Base-by-base conservation (phyloP, 805 yeast species). In the Cyberlindnera mississippiensis region DNA sequence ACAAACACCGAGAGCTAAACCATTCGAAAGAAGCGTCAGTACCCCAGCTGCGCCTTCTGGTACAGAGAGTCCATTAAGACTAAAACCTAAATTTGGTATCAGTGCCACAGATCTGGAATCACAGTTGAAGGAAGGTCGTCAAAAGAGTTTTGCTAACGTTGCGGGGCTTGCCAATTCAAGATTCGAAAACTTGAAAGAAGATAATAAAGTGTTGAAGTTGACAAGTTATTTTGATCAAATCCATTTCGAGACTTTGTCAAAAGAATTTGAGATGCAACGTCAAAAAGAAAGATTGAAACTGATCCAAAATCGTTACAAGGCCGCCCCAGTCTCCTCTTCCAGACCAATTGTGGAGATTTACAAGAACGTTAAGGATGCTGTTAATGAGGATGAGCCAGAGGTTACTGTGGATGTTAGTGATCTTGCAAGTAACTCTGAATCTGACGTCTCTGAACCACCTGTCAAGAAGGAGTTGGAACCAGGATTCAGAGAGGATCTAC, bases 281-380 rank as follows among this genome's bases (percentile, higher is more conserved):
- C 95, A 87, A 49, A 65, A 71, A 34, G 96, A 91, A 57, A 73
- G 88, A 45, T 67, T 73, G 42, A 80, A 82, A 46, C 57, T 86
- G 33, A 71, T 77, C 33, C 70, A 66, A 49, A 72, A 79, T 51
- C 75, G 82, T 52, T 78, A 79, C 57, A 71, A 80, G 46, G 87
- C 91, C 0, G 67, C 71, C 12, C 89, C 93, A 6, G 76, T 87
- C 38, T 78, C 80, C 18, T 75, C 80, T 2, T 80, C 93, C 1
- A 81, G 76, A 45, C 98, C 99, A 0, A 83, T 87, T 42, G 97
- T 90, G 17, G 96, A 90, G 53, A 84, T 93, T 19, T 93, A 85
- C 59, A 81, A 87, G 51, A 82, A 86, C 55, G 93, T 86, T 11
- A 80, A 82, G 45, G 97, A 90, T 63, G 96, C 95, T 1, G 93